Conservation (phyloP, 805 yeast genomes). For the Wickerhamomyces rabaulensis region DNA sequence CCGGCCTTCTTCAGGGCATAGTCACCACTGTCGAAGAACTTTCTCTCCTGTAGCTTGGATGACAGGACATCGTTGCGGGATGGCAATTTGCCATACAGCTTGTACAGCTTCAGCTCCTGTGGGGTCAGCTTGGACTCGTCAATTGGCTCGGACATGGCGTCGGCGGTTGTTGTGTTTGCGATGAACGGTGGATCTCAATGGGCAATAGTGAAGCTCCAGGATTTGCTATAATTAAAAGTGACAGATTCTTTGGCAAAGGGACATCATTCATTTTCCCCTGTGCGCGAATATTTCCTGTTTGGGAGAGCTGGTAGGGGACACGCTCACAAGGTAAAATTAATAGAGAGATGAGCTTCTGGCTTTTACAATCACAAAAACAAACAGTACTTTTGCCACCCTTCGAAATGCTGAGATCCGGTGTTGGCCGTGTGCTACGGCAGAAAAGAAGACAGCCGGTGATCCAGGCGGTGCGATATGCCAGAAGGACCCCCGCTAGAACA, state of each 20-base stretch:
- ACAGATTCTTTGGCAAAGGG: too few species aligned
- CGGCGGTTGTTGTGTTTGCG: too few species aligned
- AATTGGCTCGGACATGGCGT: not conserved
- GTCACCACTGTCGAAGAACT: conserved; percentile 92
- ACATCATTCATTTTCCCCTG: too few species aligned
- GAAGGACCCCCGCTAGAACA: not conserved
- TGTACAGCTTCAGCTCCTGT: conserved; percentile 74
- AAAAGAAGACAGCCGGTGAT: not conserved
- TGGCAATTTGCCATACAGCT: conserved; percentile 82
- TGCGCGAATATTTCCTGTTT: too few species aligned
- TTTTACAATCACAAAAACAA: too few species aligned
- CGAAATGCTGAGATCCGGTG: not conserved
- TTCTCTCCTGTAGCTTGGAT: conserved; percentile 77
- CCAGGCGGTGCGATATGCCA: not conserved
- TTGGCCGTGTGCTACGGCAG: not conserved
- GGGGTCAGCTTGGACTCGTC: conserved; percentile 49
- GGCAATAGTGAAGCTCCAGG: too few species aligned
- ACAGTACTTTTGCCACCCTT: too few species aligned
- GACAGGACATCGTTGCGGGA: conserved; percentile 70
- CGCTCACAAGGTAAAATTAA: not conserved
- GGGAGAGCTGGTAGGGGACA: not conserved
- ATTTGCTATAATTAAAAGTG: too few species aligned
- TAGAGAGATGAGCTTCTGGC: too few species aligned
- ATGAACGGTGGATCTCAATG: too few species aligned
- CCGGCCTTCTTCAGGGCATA: conserved; percentile 82